Base-by-base conservation (phyloP, 2,329 filamentous ascomycete genomes). In the Ceratocystis colombiana region DNA sequence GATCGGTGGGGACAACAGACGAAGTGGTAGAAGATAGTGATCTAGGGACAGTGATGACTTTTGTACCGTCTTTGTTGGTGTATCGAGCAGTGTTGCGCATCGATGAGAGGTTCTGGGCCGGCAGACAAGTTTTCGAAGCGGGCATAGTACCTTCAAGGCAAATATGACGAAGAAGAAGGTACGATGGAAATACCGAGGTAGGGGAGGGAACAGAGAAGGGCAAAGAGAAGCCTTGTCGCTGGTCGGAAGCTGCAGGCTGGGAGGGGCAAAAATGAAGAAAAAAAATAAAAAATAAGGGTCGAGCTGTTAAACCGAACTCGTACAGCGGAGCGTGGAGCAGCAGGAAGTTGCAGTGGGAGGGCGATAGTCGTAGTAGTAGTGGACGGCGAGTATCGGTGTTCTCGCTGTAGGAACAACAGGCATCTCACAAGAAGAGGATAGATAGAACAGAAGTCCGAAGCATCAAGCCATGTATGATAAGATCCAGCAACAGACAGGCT, bases 1-100 rank as follows among this genome's bases (percentile, higher is more conserved):
- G 46, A 82, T 81, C 65, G 81, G 79, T 70, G 81, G 79, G 57
- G 82, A 79, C 20, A 59, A 10, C 20, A 25, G 48, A 53, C 12
- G 48, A 59, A 30, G 28, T 20, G 80, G 33, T 37, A 3, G 33
- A 37, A 37, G 79, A 66, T 84, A 81, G 69, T 79, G 75, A 64
- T 74, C 86, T 86, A 37, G 84, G 83, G 15, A 86, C 80, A 55
- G 82, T 86, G 73, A 87, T 86, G 74, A 84, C 84, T 76, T 87
- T 87, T 68, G 84, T 86, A 68, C 84, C 84, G 77, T 88, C 84
- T 74, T 86, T 86, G 72, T 86, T 87, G 68, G 80, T 84, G 73
- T 86, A 86, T 72, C 85, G 86, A 33, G 84, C 79, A 20, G 81
- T 83, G 62, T 77, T 76, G 68, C 77, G 78, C 64, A 83, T 79